Percentiles rank a stretch among this genome's conserved stretches.
phyloP scores from a whole-genome alignment of 1,139 yeast species.

The Candida tunisiensis region DNA sequence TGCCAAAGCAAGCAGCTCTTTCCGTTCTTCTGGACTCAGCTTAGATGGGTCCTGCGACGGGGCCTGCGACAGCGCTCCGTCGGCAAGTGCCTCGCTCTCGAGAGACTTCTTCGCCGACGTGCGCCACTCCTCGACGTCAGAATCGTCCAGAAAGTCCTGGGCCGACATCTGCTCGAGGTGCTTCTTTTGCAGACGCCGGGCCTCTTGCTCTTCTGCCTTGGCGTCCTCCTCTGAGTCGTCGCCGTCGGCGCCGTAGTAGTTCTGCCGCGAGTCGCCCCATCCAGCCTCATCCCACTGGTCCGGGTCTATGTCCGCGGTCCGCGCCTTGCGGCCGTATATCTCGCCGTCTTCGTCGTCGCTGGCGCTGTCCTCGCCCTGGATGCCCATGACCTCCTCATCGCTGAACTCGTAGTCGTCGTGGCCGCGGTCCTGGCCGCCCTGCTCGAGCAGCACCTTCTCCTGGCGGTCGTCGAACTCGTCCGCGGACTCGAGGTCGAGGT shows the following conservation, averaged over 20 bases:
- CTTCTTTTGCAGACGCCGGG: constrained; percentile 70
- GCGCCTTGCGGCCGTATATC: constrained; percentile 8
- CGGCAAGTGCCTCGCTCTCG: constrained; percentile 4
- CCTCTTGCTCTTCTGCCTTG: constrained; percentile 72
- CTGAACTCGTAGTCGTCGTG: constrained; percentile 9
- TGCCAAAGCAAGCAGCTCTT: constrained; percentile 11
- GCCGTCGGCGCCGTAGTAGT: constrained; percentile 75
- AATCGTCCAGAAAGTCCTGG: constrained; percentile 77
- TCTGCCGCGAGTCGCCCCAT: constrained; percentile 66
- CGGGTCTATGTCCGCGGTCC: constrained; percentile 25
- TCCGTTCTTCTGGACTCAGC: constrained; percentile 23
- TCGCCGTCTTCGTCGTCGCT: constrained; percentile 12
- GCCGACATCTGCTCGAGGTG: constrained; percentile 66
- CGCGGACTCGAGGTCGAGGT: too few species aligned
- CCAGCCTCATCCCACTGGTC: constrained; percentile 37
- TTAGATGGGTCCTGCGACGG: constrained; percentile 20
- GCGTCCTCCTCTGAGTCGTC: constrained; percentile 68
- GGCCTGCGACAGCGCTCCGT: constrained; percentile 8
- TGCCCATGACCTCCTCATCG: constrained; percentile 12
- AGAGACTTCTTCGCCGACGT: constrained; percentile 11
- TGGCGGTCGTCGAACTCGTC: too few species aligned
- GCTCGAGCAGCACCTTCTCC: too few species aligned
- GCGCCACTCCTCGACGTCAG: constrained; percentile 39
- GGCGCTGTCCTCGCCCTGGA: constrained; percentile 7
- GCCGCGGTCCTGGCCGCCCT: too few species aligned